A percentile compares a stretch with the other conserved stretches of the same genome.
These are phyloP conservation scores for Russula abietina DNA, from an alignment of 768 basidiomycete genomes.

Conservation along the genomic window DNA sequence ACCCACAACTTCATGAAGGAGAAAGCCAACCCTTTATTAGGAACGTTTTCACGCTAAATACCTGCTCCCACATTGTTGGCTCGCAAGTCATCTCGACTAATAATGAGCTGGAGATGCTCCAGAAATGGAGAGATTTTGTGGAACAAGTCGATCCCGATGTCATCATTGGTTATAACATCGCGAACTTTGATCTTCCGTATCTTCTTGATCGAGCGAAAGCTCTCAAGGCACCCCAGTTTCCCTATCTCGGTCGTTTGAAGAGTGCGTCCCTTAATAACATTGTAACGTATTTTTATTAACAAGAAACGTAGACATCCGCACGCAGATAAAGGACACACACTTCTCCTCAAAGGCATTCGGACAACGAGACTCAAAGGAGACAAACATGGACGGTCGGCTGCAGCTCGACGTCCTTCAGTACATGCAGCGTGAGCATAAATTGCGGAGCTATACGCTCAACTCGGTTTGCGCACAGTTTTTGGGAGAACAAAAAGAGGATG, in stretches of 20 bases:
- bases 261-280: slow-evolving; percentile 2
- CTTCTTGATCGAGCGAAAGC: slow-evolving; percentile 87
- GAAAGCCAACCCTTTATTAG: slow-evolving; percentile 91
- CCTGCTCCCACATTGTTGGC: slow-evolving; percentile 94
- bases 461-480: slow-evolving; percentile 97
- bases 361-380: slow-evolving; percentile 93
- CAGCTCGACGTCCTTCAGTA: slow-evolving; percentile 95
- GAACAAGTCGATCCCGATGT: slow-evolving; percentile 90
- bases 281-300: not conserved
- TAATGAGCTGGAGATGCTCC: slow-evolving; percentile 67
- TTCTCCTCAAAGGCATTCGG: slow-evolving; percentile 98
- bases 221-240: slow-evolving; percentile 63
- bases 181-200: slow-evolving; percentile 95
- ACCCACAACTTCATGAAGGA: slow-evolving; percentile 41
- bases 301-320: slow-evolving; percentile 52
- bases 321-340: slow-evolving; percentile 87
- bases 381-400: slow-evolving; percentile 81
- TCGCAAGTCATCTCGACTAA: slow-evolving; percentile 87
- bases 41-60: slow-evolving; percentile 93
- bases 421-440: slow-evolving; percentile 98
- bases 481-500: slow-evolving; percentile 98
- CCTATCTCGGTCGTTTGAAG: slow-evolving; percentile 53
- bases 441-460: slow-evolving; percentile 95
- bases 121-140: slow-evolving; percentile 86
- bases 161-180: slow-evolving; percentile 92